phyloP scores from a whole-genome alignment of 352 stramenopile genomes.

The Sclerospora graminicola region DNA sequence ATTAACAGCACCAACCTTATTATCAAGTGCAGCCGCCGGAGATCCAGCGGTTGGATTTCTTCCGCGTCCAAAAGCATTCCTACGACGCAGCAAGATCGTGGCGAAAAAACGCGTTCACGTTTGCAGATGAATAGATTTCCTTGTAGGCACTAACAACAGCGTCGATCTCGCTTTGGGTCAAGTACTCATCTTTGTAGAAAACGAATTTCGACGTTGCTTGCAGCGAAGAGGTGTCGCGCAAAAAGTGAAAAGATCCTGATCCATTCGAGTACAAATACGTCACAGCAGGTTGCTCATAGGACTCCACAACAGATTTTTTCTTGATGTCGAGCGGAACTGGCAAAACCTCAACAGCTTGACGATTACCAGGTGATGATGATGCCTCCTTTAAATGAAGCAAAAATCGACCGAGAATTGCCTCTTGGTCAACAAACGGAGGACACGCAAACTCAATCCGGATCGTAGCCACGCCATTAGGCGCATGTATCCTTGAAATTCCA shows the following conservation, averaged over 20 bases:
- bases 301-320: constrained; percentile 52
- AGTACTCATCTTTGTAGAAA: constrained; percentile 80
- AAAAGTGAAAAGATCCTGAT: constrained; percentile 75
- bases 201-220: constrained; percentile 50
- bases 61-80: constrained; percentile 32
- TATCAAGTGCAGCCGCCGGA: constrained; percentile 15
- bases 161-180: constrained; percentile 58
- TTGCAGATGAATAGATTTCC: constrained; percentile 70
- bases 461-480: constrained; percentile 72
- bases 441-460: constrained; percentile 80
- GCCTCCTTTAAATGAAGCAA: constrained; percentile 41
- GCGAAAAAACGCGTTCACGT: constrained; percentile 65
- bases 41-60: constrained; percentile 12
- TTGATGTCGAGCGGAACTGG: constrained; percentile 23
- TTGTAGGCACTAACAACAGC: constrained; percentile 80
- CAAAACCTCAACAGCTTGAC: constrained; percentile 49
- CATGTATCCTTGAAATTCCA: constrained; percentile 62
- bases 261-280: constrained; percentile 66
- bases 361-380: constrained; percentile 1
- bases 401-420: constrained; percentile 63
- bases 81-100: constrained; percentile 56
- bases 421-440: constrained; percentile 62
- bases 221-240: constrained; percentile 38
- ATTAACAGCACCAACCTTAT: constrained; percentile 26
- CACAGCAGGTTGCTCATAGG: constrained; percentile 58